Conservation (phyloP, 805 yeast genomes). For the Phaffomyces antillensis region DNA sequence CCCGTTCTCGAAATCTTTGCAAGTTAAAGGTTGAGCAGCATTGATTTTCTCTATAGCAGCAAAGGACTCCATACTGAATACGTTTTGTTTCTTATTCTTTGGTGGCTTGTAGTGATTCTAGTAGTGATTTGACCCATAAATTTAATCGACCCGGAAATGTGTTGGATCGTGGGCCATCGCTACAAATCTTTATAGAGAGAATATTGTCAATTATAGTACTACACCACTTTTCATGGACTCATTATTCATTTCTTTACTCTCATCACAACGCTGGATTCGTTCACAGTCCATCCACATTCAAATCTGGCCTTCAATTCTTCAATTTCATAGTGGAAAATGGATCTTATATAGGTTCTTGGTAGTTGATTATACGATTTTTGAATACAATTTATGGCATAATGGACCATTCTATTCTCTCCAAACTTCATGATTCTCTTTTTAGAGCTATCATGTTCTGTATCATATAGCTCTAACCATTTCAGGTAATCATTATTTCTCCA, state of each 20-base stretch:
- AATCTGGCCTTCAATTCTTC: constrained; percentile 1
- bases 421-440: constrained; percentile 32
- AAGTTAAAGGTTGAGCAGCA: constrained; percentile 20
- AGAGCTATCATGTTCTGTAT: constrained; percentile 10
- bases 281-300: neutral
- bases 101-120: no score
- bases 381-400: constrained; percentile 28
- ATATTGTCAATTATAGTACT: neutral
- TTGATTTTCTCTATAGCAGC: constrained; percentile 23
- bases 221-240: neutral
- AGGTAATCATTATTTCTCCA: constrained; percentile 27
- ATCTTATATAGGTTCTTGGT: constrained; percentile 10
- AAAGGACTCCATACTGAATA: constrained; percentile 21
- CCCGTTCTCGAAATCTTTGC: constrained; percentile 36
- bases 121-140: no score
- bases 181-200: neutral
- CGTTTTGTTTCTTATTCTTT: no score
- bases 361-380: constrained; percentile 33
- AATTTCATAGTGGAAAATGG: constrained; percentile 8
- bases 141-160: no score
- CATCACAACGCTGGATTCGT: neutral
- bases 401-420: constrained; percentile 31
- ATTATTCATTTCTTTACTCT: neutral
- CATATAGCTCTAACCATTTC: constrained; percentile 26
- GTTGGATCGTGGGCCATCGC: no score